Percentiles rank a stretch among this genome's conserved stretches.
These are phyloP conservation scores for Tetracladium setigerum DNA, from an alignment of 495 filamentous ascomycete species.

Conservation along the genomic window DNA sequence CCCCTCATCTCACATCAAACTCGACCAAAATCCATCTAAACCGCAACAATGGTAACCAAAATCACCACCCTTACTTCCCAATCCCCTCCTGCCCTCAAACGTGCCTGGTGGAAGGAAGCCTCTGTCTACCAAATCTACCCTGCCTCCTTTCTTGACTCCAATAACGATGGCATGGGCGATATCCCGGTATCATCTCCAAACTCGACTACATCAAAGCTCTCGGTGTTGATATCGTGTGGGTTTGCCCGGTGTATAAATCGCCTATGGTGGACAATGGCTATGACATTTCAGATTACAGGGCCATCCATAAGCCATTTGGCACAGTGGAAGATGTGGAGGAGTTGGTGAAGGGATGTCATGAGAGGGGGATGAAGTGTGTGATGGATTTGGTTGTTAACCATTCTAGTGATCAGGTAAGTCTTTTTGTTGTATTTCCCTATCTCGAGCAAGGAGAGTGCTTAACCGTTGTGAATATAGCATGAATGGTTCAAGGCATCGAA, in stretches of 20 bases:
- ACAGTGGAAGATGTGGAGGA: constrained; percentile 59
- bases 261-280: constrained; percentile 61
- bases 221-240: constrained; percentile 60
- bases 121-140: constrained; percentile 65
- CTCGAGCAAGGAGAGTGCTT: not conserved
- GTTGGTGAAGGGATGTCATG: constrained; percentile 45
- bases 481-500: constrained; percentile 66
- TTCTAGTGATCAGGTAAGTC: constrained; percentile 52
- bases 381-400: constrained; percentile 75
- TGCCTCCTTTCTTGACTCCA: constrained; percentile 56
- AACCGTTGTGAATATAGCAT: constrained; percentile 37
- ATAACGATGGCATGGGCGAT: constrained; percentile 61
- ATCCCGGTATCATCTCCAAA: constrained; percentile 55
- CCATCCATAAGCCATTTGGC: constrained; percentile 52
- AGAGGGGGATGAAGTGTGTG: constrained; percentile 59
- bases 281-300: constrained; percentile 62
- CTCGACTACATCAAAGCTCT: constrained; percentile 55
- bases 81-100: not conserved
- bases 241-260: constrained; percentile 59
- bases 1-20: no score
- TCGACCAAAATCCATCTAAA: no score
- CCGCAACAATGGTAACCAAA: no score
- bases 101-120: constrained; percentile 33
- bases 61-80: not conserved
- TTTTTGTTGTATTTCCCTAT: not conserved